These are phyloP conservation scores for Phytopythium ostracodes DNA, from an alignment of 352 stramenopile genomes.

Conservation along the genomic window DNA sequence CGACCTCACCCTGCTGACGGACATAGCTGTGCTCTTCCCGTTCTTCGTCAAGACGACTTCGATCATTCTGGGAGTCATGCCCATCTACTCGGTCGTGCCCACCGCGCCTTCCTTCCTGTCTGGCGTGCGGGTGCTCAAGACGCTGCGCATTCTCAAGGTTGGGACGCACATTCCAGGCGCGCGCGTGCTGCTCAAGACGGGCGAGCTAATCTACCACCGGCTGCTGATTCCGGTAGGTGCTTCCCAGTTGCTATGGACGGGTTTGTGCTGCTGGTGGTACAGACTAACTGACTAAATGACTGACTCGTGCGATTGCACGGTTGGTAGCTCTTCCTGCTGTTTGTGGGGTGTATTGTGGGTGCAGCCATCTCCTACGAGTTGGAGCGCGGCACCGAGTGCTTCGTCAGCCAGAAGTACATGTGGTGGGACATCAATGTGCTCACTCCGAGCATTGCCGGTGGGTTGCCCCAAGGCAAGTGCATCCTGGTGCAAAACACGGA, in stretches of 20 bases:
- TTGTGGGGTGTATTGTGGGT: constrained; percentile 32
- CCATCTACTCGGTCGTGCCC: constrained; percentile 33
- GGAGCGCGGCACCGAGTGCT: constrained; percentile 40
- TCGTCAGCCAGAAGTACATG: constrained; percentile 22
- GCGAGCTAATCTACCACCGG: constrained; percentile 22
- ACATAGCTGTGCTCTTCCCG: constrained; percentile 27
- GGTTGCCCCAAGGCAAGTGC: constrained; percentile 26
- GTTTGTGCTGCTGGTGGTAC: no score
- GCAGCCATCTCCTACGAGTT: constrained; percentile 45
- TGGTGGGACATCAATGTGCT: constrained; percentile 42
- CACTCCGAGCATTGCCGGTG: constrained; percentile 22
- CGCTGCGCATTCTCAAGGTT: constrained; percentile 43
- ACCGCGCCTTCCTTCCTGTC: constrained; percentile 40
- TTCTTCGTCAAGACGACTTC: constrained; percentile 28
- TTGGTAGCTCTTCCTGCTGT: constrained; percentile 46
- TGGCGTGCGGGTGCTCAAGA: constrained; percentile 35
- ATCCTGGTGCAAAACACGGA: constrained; percentile 37
- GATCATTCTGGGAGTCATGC: constrained; percentile 18
- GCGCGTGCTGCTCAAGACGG: constrained; percentile 31
- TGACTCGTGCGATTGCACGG: neutral
- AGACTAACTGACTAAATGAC: no score
- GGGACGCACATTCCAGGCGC: constrained; percentile 35
- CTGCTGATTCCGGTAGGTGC: constrained; percentile 36
- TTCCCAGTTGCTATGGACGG: neutral
- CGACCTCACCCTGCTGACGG: constrained; percentile 17